These are phyloP conservation scores for Eucalyptus tenuipes DNA, from an alignment of 345 rosid species.

Conservation along the genomic window DNA sequence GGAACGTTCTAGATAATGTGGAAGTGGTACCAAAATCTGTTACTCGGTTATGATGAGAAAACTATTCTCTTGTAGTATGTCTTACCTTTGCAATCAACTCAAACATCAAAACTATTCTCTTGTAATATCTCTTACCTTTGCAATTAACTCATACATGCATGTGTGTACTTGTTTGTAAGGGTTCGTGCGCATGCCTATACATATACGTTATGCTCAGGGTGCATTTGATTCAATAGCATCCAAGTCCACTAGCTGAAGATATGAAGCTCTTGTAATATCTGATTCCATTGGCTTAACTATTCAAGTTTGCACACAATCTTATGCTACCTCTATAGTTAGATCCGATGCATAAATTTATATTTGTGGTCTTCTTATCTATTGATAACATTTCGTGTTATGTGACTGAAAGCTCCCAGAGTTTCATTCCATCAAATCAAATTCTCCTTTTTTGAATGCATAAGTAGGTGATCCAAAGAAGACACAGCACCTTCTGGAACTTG, in stretches of 20 bases:
- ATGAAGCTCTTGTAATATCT: not conserved
- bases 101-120: not conserved
- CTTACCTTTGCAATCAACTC: not conserved
- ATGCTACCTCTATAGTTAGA: not conserved
- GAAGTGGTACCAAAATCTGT: not conserved
- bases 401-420: not conserved
- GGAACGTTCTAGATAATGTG: not conserved
- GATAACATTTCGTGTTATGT: not conserved
- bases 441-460: not conserved
- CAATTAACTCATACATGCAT: not conserved
- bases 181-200: not conserved
- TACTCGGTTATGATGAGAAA: not conserved
- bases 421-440: not conserved
- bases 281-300: not conserved
- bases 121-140: not conserved
- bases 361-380: not conserved
- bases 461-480: constrained; percentile 23
- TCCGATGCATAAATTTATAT: not conserved
- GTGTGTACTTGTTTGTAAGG: not conserved
- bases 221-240: not conserved
- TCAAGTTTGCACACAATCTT: not conserved
- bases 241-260: not conserved
- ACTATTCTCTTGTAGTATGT: not conserved
- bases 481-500: constrained; percentile 16
- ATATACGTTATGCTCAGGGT: not conserved